Percentiles rank a stretch among this genome's conserved stretches.
Evolutionary conservation across 192 early-diverging fungal species (phyloP).

Genomic region (Gryganskiella cystojenkinii): DNA sequence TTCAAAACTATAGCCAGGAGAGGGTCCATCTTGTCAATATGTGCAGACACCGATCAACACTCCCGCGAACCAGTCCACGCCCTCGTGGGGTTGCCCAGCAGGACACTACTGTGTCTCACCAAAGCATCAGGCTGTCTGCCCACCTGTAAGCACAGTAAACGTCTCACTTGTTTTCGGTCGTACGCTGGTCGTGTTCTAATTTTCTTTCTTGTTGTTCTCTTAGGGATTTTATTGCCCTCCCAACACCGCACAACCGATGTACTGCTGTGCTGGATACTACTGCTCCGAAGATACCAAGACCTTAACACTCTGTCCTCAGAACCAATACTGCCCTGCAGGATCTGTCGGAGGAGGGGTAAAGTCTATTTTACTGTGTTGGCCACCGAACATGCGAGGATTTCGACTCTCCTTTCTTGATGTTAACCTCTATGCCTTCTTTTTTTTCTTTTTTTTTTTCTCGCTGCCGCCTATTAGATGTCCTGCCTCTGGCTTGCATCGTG

Average conservation of each 20-base stretch:
- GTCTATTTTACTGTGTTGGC: not conserved
- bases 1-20: slow-evolving; percentile 12
- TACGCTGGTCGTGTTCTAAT: not conserved
- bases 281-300: slow-evolving; percentile 60
- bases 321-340: slow-evolving; percentile 64
- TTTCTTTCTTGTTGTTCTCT: not conserved
- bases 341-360: slow-evolving; percentile 47
- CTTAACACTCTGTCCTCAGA: slow-evolving; percentile 60
- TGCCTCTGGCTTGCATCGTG: slow-evolving; percentile 47
- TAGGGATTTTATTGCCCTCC: slow-evolving; percentile 64
- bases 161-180: not conserved
- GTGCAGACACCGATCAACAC: slow-evolving; percentile 33
- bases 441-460: not conserved
- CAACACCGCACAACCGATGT: slow-evolving; percentile 65
- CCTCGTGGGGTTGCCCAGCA: slow-evolving; percentile 40
- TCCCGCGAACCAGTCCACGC: slow-evolving; percentile 13
- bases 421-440: too few relatives aligned
- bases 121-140: slow-evolving; percentile 35
- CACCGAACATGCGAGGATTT: too few relatives aligned
- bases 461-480: slow-evolving; percentile 10
- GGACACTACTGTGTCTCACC: slow-evolving; percentile 43
- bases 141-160: slow-evolving; percentile 20
- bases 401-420: too few relatives aligned
- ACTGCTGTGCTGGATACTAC: slow-evolving; percentile 69
- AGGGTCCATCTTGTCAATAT: slow-evolving; percentile 35